Base-by-base conservation (phyloP, 2,329 filamentous ascomycete genomes). In the Ophiostoma sp. region DNA sequence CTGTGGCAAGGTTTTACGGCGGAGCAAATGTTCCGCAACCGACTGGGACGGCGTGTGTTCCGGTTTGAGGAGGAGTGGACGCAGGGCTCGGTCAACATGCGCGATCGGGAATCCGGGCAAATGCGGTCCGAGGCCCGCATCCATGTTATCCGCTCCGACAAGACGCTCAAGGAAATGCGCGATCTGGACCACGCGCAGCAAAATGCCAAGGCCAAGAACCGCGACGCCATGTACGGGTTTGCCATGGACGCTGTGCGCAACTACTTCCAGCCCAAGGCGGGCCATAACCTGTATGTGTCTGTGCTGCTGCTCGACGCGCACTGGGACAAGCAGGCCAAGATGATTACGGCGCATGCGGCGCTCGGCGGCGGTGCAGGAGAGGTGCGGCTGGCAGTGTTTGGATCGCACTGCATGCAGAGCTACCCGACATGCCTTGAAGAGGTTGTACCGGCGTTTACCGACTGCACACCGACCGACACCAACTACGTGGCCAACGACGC, bases 1-100 rank as follows among this genome's bases (percentile, higher is more conserved):
- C 83, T 98, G 17, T 98, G 95, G 94, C 95, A 99, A 78, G 93
- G 94, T 8, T 98, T 96, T 76, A 98, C 94, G 0, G 93, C 92
- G 7, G 95, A 99, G 78, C 94, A 98, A 78, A 98, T 98, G 94
- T 90, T 88, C 78, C 89, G 93, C 73, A 91, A 97, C 77, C 91
- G 90, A 72, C 87, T 98, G 74, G 93, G 94, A 11, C 87, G 94
- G 71, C 88, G 94, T 71, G 89, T 87, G 69, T 98, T 97, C 79
- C 86, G 94, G 62, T 94, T 96, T 73, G 95, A 98, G 75, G 95
- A 99, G 79, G 92, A 97, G 77, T 98, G 95, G 95, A 91, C 91
- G 72, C 87, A 88, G 2, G 94, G 94, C 8, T 91, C 92, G 1
- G 84, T 92, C 71, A 94, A 91, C 72, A 85, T 86, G 74, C 88